Percentiles rank a stretch among this genome's conserved stretches.
Evolutionary conservation across 257 asterid genomes (phyloP).

Genomic region (Solanum sparsipilum): DNA sequence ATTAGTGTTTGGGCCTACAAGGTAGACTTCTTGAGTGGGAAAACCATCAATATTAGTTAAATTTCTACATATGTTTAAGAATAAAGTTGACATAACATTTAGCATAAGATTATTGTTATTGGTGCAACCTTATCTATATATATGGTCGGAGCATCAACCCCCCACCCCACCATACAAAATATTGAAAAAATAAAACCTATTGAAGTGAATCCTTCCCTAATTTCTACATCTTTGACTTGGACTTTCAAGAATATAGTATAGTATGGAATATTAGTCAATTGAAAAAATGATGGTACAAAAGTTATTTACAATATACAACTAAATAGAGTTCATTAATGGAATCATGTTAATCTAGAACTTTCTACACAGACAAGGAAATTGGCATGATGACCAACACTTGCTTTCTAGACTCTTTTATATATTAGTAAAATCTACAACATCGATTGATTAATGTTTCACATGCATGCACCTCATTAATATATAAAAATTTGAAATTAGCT

Average conservation of each 20-base stretch:
- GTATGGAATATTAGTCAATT: background rate
- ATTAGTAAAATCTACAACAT: background rate
- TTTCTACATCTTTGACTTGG: background rate
- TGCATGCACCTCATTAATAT: background rate
- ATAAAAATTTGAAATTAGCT: background rate
- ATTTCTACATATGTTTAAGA: background rate
- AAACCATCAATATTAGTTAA: background rate
- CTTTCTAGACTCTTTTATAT: background rate
- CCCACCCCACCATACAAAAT: background rate
- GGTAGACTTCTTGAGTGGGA: background rate
- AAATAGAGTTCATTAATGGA: background rate
- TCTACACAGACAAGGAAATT: background rate
- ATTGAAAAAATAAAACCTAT: background rate
- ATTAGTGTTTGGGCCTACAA: background rate
- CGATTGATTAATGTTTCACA: background rate
- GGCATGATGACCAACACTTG: background rate
- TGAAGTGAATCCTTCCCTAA: background rate
- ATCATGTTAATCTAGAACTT: background rate
- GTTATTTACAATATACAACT: background rate
- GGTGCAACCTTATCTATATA: background rate
- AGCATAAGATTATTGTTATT: background rate
- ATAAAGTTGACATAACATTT: background rate
- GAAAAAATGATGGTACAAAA: background rate
- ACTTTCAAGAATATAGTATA: background rate
- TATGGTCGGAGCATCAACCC: background rate